Base-by-base conservation (phyloP, 352 stramenopile genomes). In the Paralagenidium karlingii region DNA sequence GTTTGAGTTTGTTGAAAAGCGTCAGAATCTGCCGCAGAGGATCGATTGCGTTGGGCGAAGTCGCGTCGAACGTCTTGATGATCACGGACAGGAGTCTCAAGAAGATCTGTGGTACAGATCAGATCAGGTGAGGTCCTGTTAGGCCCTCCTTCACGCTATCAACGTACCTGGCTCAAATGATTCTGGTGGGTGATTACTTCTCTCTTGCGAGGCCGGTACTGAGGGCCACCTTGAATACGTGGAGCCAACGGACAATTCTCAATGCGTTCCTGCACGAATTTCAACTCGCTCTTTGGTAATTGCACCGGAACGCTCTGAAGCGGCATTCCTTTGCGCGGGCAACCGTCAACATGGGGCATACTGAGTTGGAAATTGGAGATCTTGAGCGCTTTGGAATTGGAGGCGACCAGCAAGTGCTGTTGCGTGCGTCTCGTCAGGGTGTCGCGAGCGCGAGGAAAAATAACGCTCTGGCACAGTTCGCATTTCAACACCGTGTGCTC, bases 301-400 rank as follows among this genome's bases (percentile, higher is more conserved):
- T 81, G 69, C 32, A 93, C 68, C 5, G 69, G 47, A 2, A 85
- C 47, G 0, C 58, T 51, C 22, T 80, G 66, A 22, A 89, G 34
- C 5, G 79, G 79, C 79, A 86, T 93, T n/a, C 75, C 75, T 34
- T 82, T 81, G 20, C 79, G 63, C 20, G 63, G 45, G 49, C 79
- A 93, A 2, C 79, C 77, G 26, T 87, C 65, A n/a, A 91, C 71
- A 44, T 93, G 79, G 3, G 77, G 77, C 79, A 93, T 93, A 28
- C 69, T 87, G 24, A 84, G 37, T 32, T 93, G 79, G 45, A 87
- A 93, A 26, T 91, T 91, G 8, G 67, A 70, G 29, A 88, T 68
- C 42, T 87, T 67, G 7, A 92, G 53, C 2, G 62, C 39, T 20
- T 81, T 86, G 19, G 40, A 45, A 27, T 60, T 68, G 2, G 55